Percentiles rank a stretch among this genome's conserved stretches.
These are phyloP conservation scores for Rhypophila decipiens DNA, from an alignment of 495 filamentous ascomycete genomes.

Conservation along the genomic window DNA sequence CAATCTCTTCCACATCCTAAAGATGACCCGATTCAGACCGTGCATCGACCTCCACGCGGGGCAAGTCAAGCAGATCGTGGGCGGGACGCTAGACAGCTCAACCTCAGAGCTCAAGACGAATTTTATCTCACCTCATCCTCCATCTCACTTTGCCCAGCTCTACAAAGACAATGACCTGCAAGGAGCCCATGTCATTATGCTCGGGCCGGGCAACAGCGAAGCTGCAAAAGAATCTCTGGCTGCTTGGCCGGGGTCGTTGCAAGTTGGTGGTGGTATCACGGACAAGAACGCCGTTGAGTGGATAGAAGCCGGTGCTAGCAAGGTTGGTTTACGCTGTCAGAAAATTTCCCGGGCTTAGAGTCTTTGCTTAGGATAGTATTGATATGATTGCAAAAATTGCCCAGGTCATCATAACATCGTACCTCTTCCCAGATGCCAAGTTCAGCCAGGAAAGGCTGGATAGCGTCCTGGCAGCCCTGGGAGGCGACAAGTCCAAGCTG, in stretches of 20 bases:
- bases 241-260: slow-evolving; percentile 70
- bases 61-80: slow-evolving; percentile 96
- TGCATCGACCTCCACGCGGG: slow-evolving; percentile 97
- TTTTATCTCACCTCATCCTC: slow-evolving; percentile 75
- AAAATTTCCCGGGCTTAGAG: no score
- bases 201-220: slow-evolving; percentile 77
- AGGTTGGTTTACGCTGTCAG: no score
- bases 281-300: slow-evolving; percentile 76
- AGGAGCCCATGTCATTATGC: slow-evolving; percentile 92
- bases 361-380: no score
- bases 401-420: slow-evolving; percentile 81
- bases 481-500: slow-evolving; percentile 67
- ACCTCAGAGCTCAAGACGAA: slow-evolving; percentile 74
- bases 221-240: slow-evolving; percentile 70
- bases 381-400: slow-evolving; percentile 2
- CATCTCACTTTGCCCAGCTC: slow-evolving; percentile 69
- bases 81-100: slow-evolving; percentile 72
- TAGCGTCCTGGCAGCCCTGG: slow-evolving; percentile 62
- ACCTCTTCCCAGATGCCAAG: slow-evolving; percentile 73
- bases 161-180: slow-evolving; percentile 66
- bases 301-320: slow-evolving; percentile 83
- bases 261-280: slow-evolving; percentile 88
- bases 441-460: slow-evolving; percentile 71
- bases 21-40: slow-evolving; percentile 90
- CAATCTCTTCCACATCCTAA: slow-evolving; percentile 4